Conservation (phyloP, 768 basidiomycete species). For the Termitomyces sp. region DNA sequence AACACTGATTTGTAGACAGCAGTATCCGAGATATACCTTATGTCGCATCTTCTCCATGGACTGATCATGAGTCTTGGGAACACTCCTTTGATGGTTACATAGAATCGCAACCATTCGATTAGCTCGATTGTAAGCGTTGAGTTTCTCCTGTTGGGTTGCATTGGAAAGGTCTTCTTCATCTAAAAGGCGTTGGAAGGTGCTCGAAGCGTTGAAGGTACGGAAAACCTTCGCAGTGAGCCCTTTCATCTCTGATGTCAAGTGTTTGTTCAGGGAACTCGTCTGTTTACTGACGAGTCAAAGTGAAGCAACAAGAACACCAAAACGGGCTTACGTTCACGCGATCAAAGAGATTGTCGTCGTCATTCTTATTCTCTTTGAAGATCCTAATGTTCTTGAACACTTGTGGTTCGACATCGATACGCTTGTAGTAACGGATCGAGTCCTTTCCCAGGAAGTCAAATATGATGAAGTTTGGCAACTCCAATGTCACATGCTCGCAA, state of each 20-base stretch:
- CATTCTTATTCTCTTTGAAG: conserved; percentile 91
- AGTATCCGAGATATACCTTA: conserved; percentile 52
- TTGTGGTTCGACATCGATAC: conserved; percentile 83
- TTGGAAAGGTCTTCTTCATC: conserved; percentile 60
- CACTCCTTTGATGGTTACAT: conserved; percentile 98
- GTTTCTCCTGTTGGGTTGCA: conserved; percentile 88
- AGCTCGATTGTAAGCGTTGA: conserved; percentile 95
- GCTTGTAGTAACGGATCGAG: conserved; percentile 95
- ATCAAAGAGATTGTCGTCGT: conserved; percentile 89
- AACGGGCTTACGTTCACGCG: conserved; percentile 75
- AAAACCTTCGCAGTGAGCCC: conserved; percentile 99
- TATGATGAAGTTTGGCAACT: conserved; percentile 80
- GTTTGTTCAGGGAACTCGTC: conserved; percentile 87
- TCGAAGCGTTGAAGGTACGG: conserved; percentile 99
- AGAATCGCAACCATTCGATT: conserved; percentile 96
- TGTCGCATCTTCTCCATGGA: conserved; percentile 94
- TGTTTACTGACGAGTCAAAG: conserved; percentile 28
- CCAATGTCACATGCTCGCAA: conserved; percentile 93
- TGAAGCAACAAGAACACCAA: not conserved
- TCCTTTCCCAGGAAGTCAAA: conserved; percentile 99
- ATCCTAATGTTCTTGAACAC: conserved; percentile 98
- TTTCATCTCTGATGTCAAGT: conserved; percentile 91
- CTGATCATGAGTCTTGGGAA: conserved; percentile 88
- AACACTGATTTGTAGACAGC: conserved; percentile 1
- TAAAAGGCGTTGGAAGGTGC: conserved; percentile 89